Base-by-base conservation (phyloP, 2,329 filamentous ascomycete genomes). In the Xylaria hypoxylon region DNA sequence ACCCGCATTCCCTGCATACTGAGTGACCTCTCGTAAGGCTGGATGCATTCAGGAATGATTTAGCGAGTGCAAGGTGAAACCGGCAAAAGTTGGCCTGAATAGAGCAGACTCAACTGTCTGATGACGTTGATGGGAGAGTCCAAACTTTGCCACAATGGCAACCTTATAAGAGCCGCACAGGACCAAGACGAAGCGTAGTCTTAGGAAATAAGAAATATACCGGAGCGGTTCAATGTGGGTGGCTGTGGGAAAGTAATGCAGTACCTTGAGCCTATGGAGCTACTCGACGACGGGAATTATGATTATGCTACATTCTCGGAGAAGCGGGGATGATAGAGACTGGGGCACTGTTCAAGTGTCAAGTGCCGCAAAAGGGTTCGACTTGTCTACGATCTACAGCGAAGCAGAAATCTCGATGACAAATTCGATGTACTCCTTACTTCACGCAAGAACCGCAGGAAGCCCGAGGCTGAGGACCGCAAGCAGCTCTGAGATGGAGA, bases 1-100 rank as follows among this genome's bases (percentile, higher is more conserved):
- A 78, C 73, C 35, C 58, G 65, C 59, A 77, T 76, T 59, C 71
- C 73, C 40, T 73, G 62, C 76, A 78, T 78, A 17, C 50, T 69
- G 52, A 63, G 35, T 7, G 26, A 2, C 57, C 28, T 44, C 10
- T 42, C 13, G 50, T 42, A 7, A 45, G 24, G 24, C 22, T 19
- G 57, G 22, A 38, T 26, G 19, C 40, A 19, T 53, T 15, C 42
- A 10, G 40, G 48, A 31, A 50, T 26, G 26, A 42, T 28, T 24
- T 53, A 17, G 13, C 24, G n/a, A 56, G 13, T 33, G 19, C 17
- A 19, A 62, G n/a, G 31, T 13, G 33, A 31, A 28, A 13, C 24
- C 7, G n/a, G 33, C 7, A 40, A n/a, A n/a, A 47, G 19, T n/a
- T 33, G 38, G 28, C 52, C 19, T 26, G 22, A 5, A 53, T 17